Percentiles rank a stretch among this genome's conserved stretches.
phyloP scores from a whole-genome alignment of 371 early-diverging fungal genomes.

The Lichtheimia corymbifera region DNA sequence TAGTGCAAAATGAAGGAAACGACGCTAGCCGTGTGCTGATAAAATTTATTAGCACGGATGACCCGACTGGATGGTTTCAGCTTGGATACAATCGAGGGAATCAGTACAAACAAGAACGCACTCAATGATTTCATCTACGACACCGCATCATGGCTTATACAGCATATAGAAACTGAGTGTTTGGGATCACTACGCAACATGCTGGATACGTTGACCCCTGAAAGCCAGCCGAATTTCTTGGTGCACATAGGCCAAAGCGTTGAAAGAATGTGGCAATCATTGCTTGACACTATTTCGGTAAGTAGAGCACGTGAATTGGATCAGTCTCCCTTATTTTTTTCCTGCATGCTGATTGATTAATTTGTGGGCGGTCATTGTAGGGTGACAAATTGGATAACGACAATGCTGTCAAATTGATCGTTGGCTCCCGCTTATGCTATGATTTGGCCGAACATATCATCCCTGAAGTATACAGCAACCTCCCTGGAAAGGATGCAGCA shows the following conservation, averaged over 20 bases:
- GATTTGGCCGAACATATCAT: constrained; percentile 46
- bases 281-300: constrained; percentile 41
- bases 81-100: constrained; percentile 17
- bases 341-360: not conserved
- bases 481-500: constrained; percentile 28
- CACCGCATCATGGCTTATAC: constrained; percentile 38
- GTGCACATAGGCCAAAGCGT: constrained; percentile 13
- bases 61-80: constrained; percentile 17
- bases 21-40: not conserved
- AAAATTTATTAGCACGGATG: constrained; percentile 5
- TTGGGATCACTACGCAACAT: constrained; percentile 11
- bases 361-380: constrained; percentile 1
- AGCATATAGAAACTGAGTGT: constrained; percentile 12
- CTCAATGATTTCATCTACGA: constrained; percentile 35
- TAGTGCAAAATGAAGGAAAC: not conserved
- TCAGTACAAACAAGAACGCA: constrained; percentile 5
- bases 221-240: not conserved
- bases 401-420: constrained; percentile 1
- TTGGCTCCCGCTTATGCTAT: constrained; percentile 51
- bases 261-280: constrained; percentile 28
- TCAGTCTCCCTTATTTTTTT: not conserved
- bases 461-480: constrained; percentile 36
- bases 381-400: not conserved
- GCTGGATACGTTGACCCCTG: not conserved
- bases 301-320: not conserved